Evolutionary conservation across 441 rosid genomes (phyloP), one percentile per base, ranked within the genome.

Genomic region (Croton setiger): DNA sequence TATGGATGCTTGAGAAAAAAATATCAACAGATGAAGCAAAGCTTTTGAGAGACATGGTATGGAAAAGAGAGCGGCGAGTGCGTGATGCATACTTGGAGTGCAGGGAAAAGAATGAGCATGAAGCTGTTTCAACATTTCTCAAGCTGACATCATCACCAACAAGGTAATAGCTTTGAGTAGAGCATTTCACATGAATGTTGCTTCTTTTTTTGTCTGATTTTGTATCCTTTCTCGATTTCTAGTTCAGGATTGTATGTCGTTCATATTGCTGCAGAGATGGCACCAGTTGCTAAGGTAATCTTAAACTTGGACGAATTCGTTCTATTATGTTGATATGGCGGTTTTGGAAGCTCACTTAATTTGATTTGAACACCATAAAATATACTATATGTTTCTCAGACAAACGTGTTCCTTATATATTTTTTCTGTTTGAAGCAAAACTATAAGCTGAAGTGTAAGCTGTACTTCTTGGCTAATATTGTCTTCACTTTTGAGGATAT

Each of bases 261-360:
- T 75, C 97, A 92, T 77, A 88, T 95, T 71, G 98, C 96, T 61
- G 99, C 95, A 66, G 99, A 92, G 83, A 87, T 95, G 95, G 99
- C 99, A 72, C 99, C 99, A 63, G 93, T 89, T 78, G 99, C 99
- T 77, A 95, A 95, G 96, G 99, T 90, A 69, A 82, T 85, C 68
- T 78, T 56, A 52, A 78, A n/a, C 62, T 64, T 64, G 54, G 23
- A 67, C 73, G 68, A 63, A 54, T 14, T 4, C 70, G 36, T 43
- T 11, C 53, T 15, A 7, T 57, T 7, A 33, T 17, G 41, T 37
- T 39, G 48, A 18, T 60, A 63, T 7, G 18, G 62, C 51, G 44
- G 44, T 17, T 63, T 56, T 12, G n/a, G 45, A 35, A 33, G 47
- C 41, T 72, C 45, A 33, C 18, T 47, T 27, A 23, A 56, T 54